Percentiles rank a stretch among this genome's conserved stretches.
phyloP scores from a whole-genome alignment of 2,329 filamentous ascomycete species.

The Colletotrichum musicola region DNA sequence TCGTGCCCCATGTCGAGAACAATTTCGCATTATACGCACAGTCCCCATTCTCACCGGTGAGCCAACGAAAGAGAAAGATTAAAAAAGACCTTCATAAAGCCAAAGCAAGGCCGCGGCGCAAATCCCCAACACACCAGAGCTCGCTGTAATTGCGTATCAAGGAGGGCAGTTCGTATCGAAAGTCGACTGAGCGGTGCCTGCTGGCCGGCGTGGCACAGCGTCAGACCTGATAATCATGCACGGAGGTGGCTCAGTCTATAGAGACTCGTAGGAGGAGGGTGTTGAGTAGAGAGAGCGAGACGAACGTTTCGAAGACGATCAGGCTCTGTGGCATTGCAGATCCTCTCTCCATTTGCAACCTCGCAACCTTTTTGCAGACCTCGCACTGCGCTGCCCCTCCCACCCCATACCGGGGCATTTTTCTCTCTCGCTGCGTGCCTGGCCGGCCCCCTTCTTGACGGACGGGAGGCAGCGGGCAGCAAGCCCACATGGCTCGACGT shows the following conservation, averaged over 20 bases:
- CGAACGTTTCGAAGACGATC: slow-evolving; percentile 24
- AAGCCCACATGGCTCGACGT: slow-evolving; percentile 33
- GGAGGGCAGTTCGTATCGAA: slow-evolving; percentile 39
- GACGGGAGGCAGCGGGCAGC: slow-evolving; percentile 24
- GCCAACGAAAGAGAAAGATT: too few relatives aligned
- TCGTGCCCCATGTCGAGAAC: not conserved
- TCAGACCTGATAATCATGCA: slow-evolving; percentile 33
- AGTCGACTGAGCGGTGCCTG: slow-evolving; percentile 26
- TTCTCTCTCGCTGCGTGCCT: slow-evolving; percentile 21
- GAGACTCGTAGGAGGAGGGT: too few relatives aligned
- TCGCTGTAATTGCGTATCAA: slow-evolving; percentile 2
- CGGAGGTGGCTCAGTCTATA: not conserved
- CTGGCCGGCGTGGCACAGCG: slow-evolving; percentile 30
- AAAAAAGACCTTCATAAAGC: too few relatives aligned
- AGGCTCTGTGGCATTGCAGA: slow-evolving; percentile 28
- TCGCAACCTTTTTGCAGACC: not conserved
- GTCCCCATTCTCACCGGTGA: too few relatives aligned
- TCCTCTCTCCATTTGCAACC: not conserved
- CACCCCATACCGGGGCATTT: slow-evolving; percentile 13
- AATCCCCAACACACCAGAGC: not conserved
- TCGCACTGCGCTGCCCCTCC: not conserved
- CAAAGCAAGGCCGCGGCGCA: slow-evolving; percentile 10
- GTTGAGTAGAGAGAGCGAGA: slow-evolving; percentile 6
- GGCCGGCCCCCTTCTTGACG: slow-evolving; percentile 9
- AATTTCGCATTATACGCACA: not conserved